These are phyloP conservation scores for Annona squamosa DNA, from an alignment of 164 flowering plant species.

Conservation along the genomic window DNA sequence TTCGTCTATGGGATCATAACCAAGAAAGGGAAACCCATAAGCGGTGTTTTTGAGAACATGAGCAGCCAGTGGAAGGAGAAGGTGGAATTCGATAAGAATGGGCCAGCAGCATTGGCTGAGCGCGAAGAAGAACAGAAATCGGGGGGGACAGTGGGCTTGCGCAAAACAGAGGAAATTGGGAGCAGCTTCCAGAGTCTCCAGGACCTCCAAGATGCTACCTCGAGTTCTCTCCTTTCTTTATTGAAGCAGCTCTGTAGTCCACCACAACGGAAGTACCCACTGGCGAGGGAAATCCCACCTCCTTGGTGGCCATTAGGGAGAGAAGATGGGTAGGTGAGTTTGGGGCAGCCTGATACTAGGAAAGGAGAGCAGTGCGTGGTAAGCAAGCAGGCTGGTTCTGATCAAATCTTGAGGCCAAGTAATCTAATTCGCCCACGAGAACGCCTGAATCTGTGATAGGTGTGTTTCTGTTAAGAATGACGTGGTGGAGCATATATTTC, in stretches of 20 bases:
- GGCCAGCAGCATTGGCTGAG: constrained; percentile 58
- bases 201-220: constrained; percentile 31
- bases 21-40: constrained; percentile 77
- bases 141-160: constrained; percentile 6
- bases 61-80: constrained; percentile 70
- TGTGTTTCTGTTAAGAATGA: too few species aligned
- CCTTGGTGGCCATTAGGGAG: constrained; percentile 39
- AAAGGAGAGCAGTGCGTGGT: too few species aligned
- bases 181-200: constrained; percentile 16
- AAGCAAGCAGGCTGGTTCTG: too few species aligned
- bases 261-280: constrained; percentile 31
- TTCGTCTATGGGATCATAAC: constrained; percentile 81
- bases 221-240: constrained; percentile 32
- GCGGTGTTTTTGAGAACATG: constrained; percentile 64
- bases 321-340: constrained; percentile 31
- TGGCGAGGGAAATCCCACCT: constrained; percentile 33
- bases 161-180: constrained; percentile 5
- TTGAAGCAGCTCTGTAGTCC: constrained; percentile 38
- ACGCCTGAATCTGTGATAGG: too few species aligned
- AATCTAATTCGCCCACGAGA: too few species aligned
- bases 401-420: too few species aligned
- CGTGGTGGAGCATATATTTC: too few species aligned
- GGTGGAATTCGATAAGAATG: constrained; percentile 56
- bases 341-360: constrained; percentile 16
- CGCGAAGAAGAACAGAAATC: constrained; percentile 24